phyloP scores from a whole-genome alignment of 2,329 filamentous ascomycete genomes.

The Epichloe scottii region DNA sequence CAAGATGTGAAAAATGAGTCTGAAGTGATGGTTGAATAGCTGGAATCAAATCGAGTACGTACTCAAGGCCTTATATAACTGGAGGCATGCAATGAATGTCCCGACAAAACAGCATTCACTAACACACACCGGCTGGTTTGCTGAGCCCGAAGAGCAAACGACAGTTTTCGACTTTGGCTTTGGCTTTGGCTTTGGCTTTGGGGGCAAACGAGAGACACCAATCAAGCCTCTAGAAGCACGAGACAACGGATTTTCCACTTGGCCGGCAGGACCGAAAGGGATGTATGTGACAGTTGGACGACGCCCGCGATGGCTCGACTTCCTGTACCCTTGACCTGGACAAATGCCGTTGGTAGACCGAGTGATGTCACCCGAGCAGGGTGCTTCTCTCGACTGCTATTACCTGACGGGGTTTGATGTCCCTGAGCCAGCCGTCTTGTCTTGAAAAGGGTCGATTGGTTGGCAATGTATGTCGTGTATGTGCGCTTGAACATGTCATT shows the following conservation, averaged over 20 bases:
- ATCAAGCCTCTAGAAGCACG: constrained; percentile 5
- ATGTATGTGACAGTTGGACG: constrained; percentile 7
- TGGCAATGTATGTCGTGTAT: background rate
- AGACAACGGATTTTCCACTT: constrained; percentile 7
- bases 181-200: no score
- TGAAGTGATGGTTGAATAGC: background rate
- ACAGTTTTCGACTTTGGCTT: background rate
- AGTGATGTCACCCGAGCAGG: background rate
- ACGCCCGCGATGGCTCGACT: constrained; percentile 5
- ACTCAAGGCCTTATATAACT: background rate
- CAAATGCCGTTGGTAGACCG: constrained; percentile 4
- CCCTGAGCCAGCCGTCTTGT: background rate
- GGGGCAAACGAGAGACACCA: background rate
- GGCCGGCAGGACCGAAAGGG: constrained; percentile 2
- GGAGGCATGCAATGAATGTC: background rate
- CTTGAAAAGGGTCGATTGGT: background rate
- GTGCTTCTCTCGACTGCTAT: background rate
- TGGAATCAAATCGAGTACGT: background rate
- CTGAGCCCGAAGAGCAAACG: background rate
- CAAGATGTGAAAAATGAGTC: background rate
- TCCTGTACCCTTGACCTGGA: constrained; percentile 5
- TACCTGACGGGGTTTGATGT: background rate
- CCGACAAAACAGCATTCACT: background rate
- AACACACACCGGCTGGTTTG: constrained; percentile 4
- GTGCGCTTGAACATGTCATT: constrained; percentile 1